Evolutionary conservation across 2,329 filamentous ascomycete species (phyloP), one percentile per base, ranked within the genome.

Genomic region (Dryadomyces quercivorus): DNA sequence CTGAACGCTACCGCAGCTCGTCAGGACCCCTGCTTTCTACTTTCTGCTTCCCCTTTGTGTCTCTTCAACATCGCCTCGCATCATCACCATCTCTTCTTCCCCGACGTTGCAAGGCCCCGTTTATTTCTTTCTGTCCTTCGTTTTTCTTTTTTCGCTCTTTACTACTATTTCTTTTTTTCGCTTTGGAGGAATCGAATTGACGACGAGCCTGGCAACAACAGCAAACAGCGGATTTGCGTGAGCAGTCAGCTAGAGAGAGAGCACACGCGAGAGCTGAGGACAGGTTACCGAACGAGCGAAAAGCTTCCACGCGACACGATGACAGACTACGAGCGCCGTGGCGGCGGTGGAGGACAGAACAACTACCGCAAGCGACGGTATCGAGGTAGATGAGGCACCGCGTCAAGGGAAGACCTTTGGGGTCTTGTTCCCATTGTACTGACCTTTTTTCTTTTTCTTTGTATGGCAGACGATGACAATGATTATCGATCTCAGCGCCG

Each of bases 401-500:
- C 10, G 54, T 55, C 34, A 36, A 20, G n/a, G n/a, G 22, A 8
- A n/a, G 43, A 46, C 13, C n/a, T n/a, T n/a, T n/a, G n/a, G 13
- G 9, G n/a, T 21, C 26, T 8, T n/a, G n/a, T 31, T 31, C 26
- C 26, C 26, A 31, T 10, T 36, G 9, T 20, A 22, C 13, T 22
- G 22, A 38, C n/a, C 22, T 13, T 10, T 40, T 6, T 12, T 31
- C 18, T 10, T 40, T 6, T 12, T 31, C 18, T 56, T 47, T 45
- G 36, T 42, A 4, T 43, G 44, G 18, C 10, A 71, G 62, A 73
- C 59, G 87, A 93, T 60, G 86, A 93, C 61, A 86, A 94, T 62
- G 83, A 90, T 56, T 79, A 82, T 63, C 86, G 86, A 61, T 79
- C 81, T 26, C 86, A 85, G 66, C 82, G 87, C 59, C 79, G 86